Conservation (phyloP, 2,329 filamentous ascomycete genomes). For the Fusarium paranaense region DNA sequence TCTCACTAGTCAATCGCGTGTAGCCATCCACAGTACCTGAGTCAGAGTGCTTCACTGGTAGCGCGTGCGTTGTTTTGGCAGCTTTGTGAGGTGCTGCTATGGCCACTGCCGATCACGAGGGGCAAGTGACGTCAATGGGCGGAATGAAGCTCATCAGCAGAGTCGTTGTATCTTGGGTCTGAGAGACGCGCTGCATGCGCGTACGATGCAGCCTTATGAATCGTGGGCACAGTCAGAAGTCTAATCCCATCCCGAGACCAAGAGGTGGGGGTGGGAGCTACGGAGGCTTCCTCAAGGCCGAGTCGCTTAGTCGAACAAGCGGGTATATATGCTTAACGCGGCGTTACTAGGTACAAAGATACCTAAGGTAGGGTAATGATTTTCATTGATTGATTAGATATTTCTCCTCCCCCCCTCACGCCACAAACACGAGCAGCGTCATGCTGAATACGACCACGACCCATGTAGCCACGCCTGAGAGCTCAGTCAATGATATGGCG, state of each 20-base stretch:
- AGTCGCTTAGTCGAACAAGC: not conserved
- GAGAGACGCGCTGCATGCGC: not conserved
- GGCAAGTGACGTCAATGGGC: not conserved
- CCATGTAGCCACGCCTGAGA: not conserved
- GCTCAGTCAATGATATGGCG: not conserved
- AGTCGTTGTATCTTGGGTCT: not conserved
- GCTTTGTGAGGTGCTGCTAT: not conserved
- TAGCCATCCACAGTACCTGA: not conserved
- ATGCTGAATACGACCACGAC: not conserved
- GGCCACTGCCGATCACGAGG: not conserved
- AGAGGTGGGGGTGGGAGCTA: not conserved
- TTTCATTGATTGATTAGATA: not conserved
- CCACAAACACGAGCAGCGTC: not conserved
- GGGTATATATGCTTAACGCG: slow-evolving; percentile 4
- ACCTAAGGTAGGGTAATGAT: not conserved
- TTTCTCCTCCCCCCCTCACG: not conserved
- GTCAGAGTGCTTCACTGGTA: not conserved
- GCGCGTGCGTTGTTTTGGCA: not conserved
- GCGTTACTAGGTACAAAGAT: not conserved
- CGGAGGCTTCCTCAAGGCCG: not conserved
- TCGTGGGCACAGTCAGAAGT: not conserved
- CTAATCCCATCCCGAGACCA: not conserved
- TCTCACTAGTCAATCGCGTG: not conserved
- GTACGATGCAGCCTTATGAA: not conserved
- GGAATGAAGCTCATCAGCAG: not conserved